Percentiles rank a stretch among this genome's conserved stretches.
Conservation (phyloP, 1,284 basidiomycete genomes). For the Anthracocystis setariae region DNA sequence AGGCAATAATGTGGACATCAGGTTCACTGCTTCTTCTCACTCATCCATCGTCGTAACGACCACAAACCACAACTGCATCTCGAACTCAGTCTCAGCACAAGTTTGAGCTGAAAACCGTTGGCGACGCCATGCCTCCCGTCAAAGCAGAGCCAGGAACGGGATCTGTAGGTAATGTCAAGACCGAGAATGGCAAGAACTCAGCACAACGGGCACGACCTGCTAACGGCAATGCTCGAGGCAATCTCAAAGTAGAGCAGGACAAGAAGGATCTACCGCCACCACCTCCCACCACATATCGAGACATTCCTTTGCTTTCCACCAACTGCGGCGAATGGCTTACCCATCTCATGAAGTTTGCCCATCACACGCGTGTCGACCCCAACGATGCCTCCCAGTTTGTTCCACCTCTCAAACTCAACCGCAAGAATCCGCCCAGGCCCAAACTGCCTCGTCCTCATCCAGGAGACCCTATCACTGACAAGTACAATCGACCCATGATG, state of each 20-base stretch:
- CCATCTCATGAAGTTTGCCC: slow-evolving; percentile 65
- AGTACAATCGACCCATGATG: slow-evolving; percentile 57
- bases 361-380: slow-evolving; percentile 61
- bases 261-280: slow-evolving; percentile 41
- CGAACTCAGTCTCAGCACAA: background rate
- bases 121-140: slow-evolving; percentile 38
- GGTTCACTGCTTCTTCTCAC: background rate
- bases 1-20: background rate
- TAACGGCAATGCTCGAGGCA: slow-evolving; percentile 26
- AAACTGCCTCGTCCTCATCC: slow-evolving; percentile 59
- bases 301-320: slow-evolving; percentile 63
- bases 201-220: slow-evolving; percentile 15
- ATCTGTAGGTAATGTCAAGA: slow-evolving; percentile 24
- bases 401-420: slow-evolving; percentile 65
- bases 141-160: slow-evolving; percentile 40
- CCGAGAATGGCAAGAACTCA: slow-evolving; percentile 22
- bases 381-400: slow-evolving; percentile 58
- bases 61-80: background rate
- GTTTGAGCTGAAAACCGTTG: background rate
- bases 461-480: slow-evolving; percentile 60
- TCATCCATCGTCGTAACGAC: background rate
- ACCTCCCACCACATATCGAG: slow-evolving; percentile 58
- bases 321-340: slow-evolving; percentile 48
- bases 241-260: slow-evolving; percentile 31
- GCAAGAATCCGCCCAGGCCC: slow-evolving; percentile 64